Evolutionary conservation across 441 rosid genomes (phyloP), one percentile per base, ranked within the genome.

Genomic region (Isatis lusitanica): DNA sequence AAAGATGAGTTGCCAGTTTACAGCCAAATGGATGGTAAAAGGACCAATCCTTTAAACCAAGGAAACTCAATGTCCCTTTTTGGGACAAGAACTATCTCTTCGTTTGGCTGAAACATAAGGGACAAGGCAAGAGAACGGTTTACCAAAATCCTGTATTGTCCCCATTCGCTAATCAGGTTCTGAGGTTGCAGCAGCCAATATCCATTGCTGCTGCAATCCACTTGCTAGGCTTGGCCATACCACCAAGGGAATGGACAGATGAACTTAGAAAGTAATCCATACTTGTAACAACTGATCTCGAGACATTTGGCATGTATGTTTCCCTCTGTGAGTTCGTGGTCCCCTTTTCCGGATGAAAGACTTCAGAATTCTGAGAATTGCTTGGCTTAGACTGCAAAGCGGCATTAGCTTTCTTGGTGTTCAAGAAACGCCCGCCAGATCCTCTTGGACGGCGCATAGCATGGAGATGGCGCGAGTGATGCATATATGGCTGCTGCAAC

Each of bases 391-490:
- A 47, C 35, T 21, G 43, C 35, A 63, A 28, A 59, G 39, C 36
- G 1, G 28, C 24, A 51, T 17, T 53, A 30, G 4, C 48, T 60
- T 60, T 60, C 40, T 70, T 89, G 5, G 85, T 62, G 74, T 92
- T 92, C 84, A 92, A 75, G 85, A 92, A 92, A 72, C 96, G 94
- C n/a, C 97, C 97, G 0, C 98, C 91, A 0, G 75, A 83, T 57
- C 96, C 98, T 80, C 96, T 86, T 66, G 94, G 92, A 16, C 94
- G 89, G 39, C 97, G 89, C 88, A 90, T 83, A 38, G 94, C 96
- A 43, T 92, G 97, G 63, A 86, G 88, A 86, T 92, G 98, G 68
- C 98, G 88, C 0, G 94, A 92, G 42, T 85, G 60, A 63, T 92
- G 98, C 92, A 84, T 86, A 71, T 83, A 92, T 9, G 93, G 90